Percentiles rank a stretch among this genome's conserved stretches.
Evolutionary conservation across 805 yeast genomes (phyloP).

Genomic region (Wickerhamomyces bisporus): DNA sequence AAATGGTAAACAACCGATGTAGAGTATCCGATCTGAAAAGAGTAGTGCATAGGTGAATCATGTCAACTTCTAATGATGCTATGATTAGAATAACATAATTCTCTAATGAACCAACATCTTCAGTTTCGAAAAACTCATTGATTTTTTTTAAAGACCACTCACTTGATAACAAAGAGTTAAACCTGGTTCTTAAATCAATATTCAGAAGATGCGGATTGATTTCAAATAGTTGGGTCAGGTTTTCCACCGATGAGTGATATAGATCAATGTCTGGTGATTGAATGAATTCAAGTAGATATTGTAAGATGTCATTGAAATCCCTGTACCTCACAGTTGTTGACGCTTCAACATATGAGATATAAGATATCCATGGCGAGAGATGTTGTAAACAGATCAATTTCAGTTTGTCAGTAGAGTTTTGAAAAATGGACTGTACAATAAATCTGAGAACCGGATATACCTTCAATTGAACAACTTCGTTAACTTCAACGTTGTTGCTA

Average conservation of each 20-base stretch:
- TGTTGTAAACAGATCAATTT: constrained; percentile 25
- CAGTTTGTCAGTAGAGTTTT: constrained; percentile 7
- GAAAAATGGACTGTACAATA: constrained; percentile 10
- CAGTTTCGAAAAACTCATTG: constrained; percentile 25
- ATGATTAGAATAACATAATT: constrained; percentile 42
- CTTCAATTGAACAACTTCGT: constrained; percentile 31
- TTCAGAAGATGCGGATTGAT: constrained; percentile 23
- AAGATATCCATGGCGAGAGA: constrained; percentile 32
- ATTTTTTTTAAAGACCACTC: constrained; percentile 42
- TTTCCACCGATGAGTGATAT: constrained; percentile 9
- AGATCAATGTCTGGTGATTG: constrained; percentile 11
- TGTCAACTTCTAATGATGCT: constrained; percentile 42
- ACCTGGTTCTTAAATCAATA: constrained; percentile 12
- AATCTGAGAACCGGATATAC: constrained; percentile 30
- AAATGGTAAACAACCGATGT: constrained; percentile 37
- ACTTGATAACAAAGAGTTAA: constrained; percentile 32
- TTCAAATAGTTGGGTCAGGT: constrained; percentile 22
- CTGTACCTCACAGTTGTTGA: constrained; percentile 17
- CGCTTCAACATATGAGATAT: constrained; percentile 32
- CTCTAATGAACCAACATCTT: constrained; percentile 33
- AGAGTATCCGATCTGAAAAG: constrained; percentile 32
- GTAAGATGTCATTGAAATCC: constrained; percentile 18
- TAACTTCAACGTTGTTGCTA: constrained; percentile 27
- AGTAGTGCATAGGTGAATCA: constrained; percentile 35
- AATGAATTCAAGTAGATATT: constrained; percentile 9